Evolutionary conservation across 208 protist species (phyloP), one percentile per base, ranked within the genome.

Genomic region (Leishmania tarentolae): DNA sequence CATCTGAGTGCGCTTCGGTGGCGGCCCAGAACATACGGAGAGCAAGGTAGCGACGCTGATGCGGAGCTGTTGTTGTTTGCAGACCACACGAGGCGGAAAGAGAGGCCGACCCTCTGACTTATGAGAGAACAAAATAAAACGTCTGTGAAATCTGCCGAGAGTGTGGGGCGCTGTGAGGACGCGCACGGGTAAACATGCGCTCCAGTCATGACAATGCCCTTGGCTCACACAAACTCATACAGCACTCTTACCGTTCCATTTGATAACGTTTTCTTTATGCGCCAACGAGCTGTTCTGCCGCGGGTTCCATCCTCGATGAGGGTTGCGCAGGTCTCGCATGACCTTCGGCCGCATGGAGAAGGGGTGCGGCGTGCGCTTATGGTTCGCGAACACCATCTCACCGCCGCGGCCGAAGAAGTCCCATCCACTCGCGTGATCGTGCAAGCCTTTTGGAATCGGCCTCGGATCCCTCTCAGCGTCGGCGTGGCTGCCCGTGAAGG

Each of bases 361-460:
- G 2, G 89, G 90, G 76, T 96, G 88, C 28, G 93, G 82, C 0
- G 85, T 94, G 46, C 88, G 79, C 44, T 78, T 85, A 82, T 89
- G 87, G 76, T 97, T 97, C 52, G 65, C 19, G 63, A 96, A 98
- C 44, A 94, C 90, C 95, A 95, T 96, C 81, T 96, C 92, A 0
- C 95, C 95, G 59, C 91, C 93, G 11, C 93, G 90, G 6, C 92
- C 91, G 66, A 87, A 93, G 83, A 95, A 97, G 81, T 94, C 90
- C 92, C 93, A 98, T 3, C 95, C 95, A 76, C 83, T 97, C 7
- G 93, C 93, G 19, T 86, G 81, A 79, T 98, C 95, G 80, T 98
- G 93, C 37, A 96, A 81, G 4, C 95, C 95, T 42, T 92, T 92
- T 2, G 95, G 95, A 11, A 88, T 80, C 66, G 93, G 93, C 8